These are phyloP conservation scores for Lachancea cidri DNA, from an alignment of 805 yeast species.

Conservation along the genomic window DNA sequence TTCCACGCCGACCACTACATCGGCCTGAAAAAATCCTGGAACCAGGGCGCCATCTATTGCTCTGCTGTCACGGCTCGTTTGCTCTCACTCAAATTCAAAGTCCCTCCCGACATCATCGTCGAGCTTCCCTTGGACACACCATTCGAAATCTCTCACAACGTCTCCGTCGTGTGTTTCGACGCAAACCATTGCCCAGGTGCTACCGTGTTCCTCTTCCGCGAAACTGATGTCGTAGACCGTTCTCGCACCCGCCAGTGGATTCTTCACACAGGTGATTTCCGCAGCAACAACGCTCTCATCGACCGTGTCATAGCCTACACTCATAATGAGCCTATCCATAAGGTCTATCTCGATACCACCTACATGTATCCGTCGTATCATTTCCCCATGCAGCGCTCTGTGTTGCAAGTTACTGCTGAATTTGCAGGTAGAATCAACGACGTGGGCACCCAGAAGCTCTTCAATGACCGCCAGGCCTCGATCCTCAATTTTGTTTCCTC, in stretches of 20 bases:
- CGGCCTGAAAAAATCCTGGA: slow-evolving; percentile 77
- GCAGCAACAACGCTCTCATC: slow-evolving; percentile 57
- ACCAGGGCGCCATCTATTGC: slow-evolving; percentile 64
- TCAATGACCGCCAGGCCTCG: slow-evolving; percentile 26
- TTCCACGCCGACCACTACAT: slow-evolving; percentile 94
- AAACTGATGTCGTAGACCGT: slow-evolving; percentile 14
- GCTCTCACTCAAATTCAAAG: slow-evolving; percentile 47
- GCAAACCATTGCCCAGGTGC: slow-evolving; percentile 99
- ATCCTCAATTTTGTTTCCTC: slow-evolving; percentile 33
- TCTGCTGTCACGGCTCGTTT: slow-evolving; percentile 64
- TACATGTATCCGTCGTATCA: slow-evolving; percentile 69
- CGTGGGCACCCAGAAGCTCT: slow-evolving; percentile 21
- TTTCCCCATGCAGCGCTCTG: slow-evolving; percentile 73
- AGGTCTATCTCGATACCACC: slow-evolving; percentile 84
- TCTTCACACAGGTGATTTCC: slow-evolving; percentile 91
- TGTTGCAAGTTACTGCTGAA: slow-evolving; percentile 54
- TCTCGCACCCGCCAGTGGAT: slow-evolving; percentile 15
- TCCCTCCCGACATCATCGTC: slow-evolving; percentile 41
- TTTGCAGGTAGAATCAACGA: slow-evolving; percentile 41
- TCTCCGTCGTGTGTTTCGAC: slow-evolving; percentile 58
- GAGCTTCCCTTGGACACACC: slow-evolving; percentile 40
- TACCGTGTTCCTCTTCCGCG: slow-evolving; percentile 67
- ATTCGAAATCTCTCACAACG: slow-evolving; percentile 37
- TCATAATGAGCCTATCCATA: slow-evolving; percentile 39
- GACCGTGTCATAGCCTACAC: slow-evolving; percentile 31